phyloP scores from a whole-genome alignment of 805 yeast species.

The Saccharomycopsis sp. region DNA sequence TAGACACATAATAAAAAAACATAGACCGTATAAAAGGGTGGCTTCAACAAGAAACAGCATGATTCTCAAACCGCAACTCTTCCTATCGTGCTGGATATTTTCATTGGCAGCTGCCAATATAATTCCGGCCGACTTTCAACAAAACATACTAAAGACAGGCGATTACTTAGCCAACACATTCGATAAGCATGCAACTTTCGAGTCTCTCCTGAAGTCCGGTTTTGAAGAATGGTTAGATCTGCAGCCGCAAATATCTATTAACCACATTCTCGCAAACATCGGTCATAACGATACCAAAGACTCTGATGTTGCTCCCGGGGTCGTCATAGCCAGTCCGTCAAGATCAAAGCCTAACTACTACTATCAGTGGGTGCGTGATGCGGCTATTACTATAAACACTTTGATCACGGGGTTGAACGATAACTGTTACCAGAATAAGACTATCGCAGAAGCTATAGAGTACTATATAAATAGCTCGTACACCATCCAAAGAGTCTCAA shows the following conservation, averaged over 20 bases:
- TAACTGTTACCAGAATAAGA: conserved; percentile 24
- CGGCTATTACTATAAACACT: conserved; percentile 71
- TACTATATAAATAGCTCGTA: conserved; percentile 55
- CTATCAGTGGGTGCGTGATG: conserved; percentile 87
- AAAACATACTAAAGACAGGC: background rate
- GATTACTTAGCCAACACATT: background rate
- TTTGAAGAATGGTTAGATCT: conserved; percentile 40
- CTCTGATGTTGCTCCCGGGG: conserved; percentile 50
- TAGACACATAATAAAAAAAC: background rate
- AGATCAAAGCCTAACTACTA: conserved; percentile 65
- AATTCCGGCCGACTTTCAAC: background rate
- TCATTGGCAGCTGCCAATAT: conserved; percentile 1
- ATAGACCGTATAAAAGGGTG: background rate
- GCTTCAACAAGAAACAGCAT: background rate
- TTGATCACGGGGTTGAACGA: conserved; percentile 52
- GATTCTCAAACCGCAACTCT: background rate
- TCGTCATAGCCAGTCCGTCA: conserved; percentile 83
- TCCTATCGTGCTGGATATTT: background rate
- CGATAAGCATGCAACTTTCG: background rate
- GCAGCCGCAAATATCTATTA: conserved; percentile 37
- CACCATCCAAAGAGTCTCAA: conserved; percentile 56
- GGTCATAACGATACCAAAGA: conserved; percentile 34
- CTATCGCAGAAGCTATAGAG: conserved; percentile 37
- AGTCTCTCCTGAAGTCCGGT: conserved; percentile 17
- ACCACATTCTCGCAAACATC: conserved; percentile 40